Conservation (phyloP, 495 filamentous ascomycete species). For the Saxispiralis lemnorum region DNA sequence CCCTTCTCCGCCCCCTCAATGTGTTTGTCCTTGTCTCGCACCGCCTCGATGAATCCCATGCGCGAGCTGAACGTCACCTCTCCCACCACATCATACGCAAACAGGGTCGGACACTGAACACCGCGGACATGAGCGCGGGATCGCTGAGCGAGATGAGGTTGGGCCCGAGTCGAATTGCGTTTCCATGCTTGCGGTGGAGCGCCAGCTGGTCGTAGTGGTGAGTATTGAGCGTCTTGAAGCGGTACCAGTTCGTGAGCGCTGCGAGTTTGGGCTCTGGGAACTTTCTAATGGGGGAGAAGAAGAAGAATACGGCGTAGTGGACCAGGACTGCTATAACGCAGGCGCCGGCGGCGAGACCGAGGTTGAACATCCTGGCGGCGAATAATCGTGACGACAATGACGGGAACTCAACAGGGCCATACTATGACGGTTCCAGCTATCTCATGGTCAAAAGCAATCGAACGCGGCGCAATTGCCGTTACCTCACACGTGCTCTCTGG, state of each 20-base stretch:
- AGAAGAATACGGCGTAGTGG: too few species aligned
- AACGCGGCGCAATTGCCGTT: too few species aligned
- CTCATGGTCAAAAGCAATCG: too few species aligned
- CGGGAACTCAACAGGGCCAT: too few species aligned
- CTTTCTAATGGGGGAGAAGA: too few species aligned
- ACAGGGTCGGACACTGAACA: constrained; percentile 16
- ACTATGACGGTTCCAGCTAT: too few species aligned
- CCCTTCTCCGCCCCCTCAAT: constrained; percentile 5
- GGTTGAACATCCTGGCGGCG: too few species aligned
- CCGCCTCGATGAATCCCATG: constrained; percentile 26
- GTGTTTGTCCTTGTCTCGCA: constrained; percentile 26
- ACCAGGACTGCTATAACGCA: too few species aligned
- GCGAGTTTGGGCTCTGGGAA: constrained; percentile 14
- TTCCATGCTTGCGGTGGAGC: constrained; percentile 26
- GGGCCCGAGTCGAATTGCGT: constrained; percentile 28
- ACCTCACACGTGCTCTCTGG: too few species aligned
- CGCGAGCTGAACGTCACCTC: constrained; percentile 25
- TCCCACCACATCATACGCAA: constrained; percentile 31
- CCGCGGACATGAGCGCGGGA: constrained; percentile 10
- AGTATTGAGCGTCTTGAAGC: constrained; percentile 5
- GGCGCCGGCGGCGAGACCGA: too few species aligned
- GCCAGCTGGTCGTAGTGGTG: constrained; percentile 10
- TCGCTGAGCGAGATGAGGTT: constrained; percentile 25
- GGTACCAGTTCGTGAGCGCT: constrained; percentile 13
- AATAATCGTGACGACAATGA: too few species aligned